Evolutionary conservation across 83 land plant genomes (phyloP).

Genomic region (Diphasiastrum complanatum): DNA sequence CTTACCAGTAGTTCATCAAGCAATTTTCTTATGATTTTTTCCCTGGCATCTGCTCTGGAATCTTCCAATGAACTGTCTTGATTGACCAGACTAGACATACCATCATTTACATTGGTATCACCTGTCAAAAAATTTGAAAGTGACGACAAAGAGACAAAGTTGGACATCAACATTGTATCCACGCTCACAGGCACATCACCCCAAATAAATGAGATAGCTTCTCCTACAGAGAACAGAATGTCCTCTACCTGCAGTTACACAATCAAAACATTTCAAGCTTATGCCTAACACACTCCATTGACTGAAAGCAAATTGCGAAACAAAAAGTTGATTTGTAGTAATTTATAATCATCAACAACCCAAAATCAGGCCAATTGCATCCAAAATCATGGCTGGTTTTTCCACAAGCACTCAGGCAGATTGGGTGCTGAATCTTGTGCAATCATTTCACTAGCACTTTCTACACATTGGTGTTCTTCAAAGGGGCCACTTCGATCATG

Average conservation of each 20-base stretch:
- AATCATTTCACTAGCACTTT: no score
- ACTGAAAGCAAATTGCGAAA: no score
- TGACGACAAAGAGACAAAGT: constrained; percentile 73
- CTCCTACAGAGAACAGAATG: constrained; percentile 77
- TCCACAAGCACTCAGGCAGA: no score
- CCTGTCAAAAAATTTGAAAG: constrained; percentile 60
- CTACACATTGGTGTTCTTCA: no score
- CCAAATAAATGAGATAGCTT: constrained; percentile 96
- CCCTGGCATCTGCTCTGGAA: constrained; percentile 38
- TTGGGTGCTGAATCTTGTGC: no score
- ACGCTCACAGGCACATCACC: constrained; percentile 74
- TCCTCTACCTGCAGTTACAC: constrained; percentile 91
- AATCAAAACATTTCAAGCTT: no score
- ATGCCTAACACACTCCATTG: no score
- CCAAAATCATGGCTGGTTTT: no score
- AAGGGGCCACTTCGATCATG: no score
- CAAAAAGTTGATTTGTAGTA: no score
- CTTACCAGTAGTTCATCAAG: constrained; percentile 84
- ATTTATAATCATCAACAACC: no score
- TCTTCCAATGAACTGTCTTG: constrained; percentile 23
- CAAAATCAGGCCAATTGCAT: no score
- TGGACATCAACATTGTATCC: constrained; percentile 76
- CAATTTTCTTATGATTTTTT: constrained; percentile 56
- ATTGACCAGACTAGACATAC: constrained; percentile 10
- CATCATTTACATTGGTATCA: constrained; percentile 29